Evolutionary conservation across 148 eudicot genomes (phyloP).

Genomic region (Oxyria digyna): DNA sequence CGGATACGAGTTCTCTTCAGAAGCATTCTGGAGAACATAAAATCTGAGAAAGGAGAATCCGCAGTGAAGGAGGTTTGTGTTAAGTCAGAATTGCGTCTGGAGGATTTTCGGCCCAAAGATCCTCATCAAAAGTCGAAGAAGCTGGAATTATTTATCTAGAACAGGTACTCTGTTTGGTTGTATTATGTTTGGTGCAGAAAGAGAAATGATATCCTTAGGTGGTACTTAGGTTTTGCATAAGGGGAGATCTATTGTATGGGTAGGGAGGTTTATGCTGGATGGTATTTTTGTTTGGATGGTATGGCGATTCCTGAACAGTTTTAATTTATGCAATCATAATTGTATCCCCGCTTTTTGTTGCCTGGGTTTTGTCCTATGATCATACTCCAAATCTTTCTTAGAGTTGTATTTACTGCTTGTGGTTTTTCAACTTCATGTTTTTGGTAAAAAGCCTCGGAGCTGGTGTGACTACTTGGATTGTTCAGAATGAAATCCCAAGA

Average conservation of each 20-base stretch:
- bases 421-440: background rate
- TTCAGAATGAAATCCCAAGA: too few species aligned
- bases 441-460: background rate
- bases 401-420: too few species aligned
- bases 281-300: background rate
- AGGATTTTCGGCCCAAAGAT: constrained; percentile 52
- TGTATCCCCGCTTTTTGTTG: constrained; percentile 2
- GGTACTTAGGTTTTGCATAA: background rate
- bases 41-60: constrained; percentile 49
- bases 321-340: constrained; percentile 5
- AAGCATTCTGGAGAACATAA: constrained; percentile 47
- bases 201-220: background rate
- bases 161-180: background rate
- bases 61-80: constrained; percentile 34
- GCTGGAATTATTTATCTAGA: constrained; percentile 57
- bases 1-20: too few species aligned
- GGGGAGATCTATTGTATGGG: constrained; percentile 1
- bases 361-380: background rate
- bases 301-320: constrained; percentile 1
- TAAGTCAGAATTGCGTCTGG: constrained; percentile 32
- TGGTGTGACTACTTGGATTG: too few species aligned
- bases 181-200: constrained; percentile 3
- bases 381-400: too few species aligned
- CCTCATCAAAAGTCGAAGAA: constrained; percentile 37
- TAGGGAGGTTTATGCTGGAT: background rate